Evolutionary conservation across 345 rosid species (phyloP).

Genomic region (Camelina neglecta): DNA sequence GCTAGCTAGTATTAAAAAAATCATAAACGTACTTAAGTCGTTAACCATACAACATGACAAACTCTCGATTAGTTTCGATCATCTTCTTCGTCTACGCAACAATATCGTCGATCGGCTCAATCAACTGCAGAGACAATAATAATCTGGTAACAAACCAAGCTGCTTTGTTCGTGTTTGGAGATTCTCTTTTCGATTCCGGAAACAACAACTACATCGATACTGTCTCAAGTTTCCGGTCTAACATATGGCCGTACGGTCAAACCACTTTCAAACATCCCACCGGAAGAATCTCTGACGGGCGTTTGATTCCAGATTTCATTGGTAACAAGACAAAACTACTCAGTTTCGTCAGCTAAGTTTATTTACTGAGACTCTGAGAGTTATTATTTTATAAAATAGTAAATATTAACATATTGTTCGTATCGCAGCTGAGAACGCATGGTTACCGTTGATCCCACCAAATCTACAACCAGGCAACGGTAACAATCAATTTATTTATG

Average conservation of each 20-base stretch:
- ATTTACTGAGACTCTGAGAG: neutral
- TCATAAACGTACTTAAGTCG: neutral
- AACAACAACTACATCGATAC: conserved; percentile 54
- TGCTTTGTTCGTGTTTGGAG: conserved; percentile 55
- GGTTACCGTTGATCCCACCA: conserved; percentile 55
- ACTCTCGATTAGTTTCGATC: neutral
- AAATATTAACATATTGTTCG: neutral
- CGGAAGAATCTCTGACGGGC: conserved; percentile 53
- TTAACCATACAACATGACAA: conserved; percentile 16
- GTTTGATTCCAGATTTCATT: conserved; percentile 51
- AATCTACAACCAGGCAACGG: conserved; percentile 50
- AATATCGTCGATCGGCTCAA: neutral
- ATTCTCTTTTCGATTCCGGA: conserved; percentile 55
- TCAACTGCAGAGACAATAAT: conserved; percentile 1
- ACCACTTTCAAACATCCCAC: conserved; percentile 49
- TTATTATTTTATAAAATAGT: no score
- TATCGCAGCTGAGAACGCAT: conserved; percentile 50
- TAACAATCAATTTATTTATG: conserved; percentile 37
- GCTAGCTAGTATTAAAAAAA: neutral
- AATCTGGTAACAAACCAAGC: conserved; percentile 33
- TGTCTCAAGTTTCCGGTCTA: conserved; percentile 15
- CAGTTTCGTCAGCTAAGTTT: neutral
- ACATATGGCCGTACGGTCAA: conserved; percentile 50
- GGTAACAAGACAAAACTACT: conserved; percentile 33
- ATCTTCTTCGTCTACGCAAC: neutral